Evolutionary conservation across 2,329 filamentous ascomycete genomes (phyloP).

Genomic region (Chalaropsis thielavioides): DNA sequence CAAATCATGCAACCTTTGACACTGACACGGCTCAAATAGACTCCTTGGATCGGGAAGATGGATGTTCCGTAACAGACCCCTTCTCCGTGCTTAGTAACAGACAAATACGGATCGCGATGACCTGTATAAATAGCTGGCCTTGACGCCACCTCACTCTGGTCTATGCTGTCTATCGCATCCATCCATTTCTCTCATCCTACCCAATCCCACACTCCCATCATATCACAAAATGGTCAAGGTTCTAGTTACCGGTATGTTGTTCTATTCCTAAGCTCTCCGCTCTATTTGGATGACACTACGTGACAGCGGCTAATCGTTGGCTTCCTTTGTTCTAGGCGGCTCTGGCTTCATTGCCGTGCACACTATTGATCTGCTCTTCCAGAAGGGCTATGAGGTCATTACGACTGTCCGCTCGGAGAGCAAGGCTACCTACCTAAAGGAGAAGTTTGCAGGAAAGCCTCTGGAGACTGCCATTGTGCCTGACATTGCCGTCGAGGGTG

Average conservation of each 20-base stretch:
- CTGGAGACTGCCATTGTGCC: slow-evolving; percentile 49
- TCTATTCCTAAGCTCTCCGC: background rate
- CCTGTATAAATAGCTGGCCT: background rate
- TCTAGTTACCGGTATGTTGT: slow-evolving; percentile 30
- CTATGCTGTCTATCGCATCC: too few relatives aligned
- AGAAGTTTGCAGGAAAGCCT: slow-evolving; percentile 32
- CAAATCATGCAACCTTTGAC: background rate
- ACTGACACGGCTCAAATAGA: background rate
- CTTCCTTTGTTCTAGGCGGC: slow-evolving; percentile 26
- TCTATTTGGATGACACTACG: background rate
- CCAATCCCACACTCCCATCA: background rate
- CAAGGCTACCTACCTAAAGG: slow-evolving; percentile 38
- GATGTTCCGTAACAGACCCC: background rate
- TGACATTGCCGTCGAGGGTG: slow-evolving; percentile 58
- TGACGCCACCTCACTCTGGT: too few relatives aligned
- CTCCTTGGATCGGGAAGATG: background rate
- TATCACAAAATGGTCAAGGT: slow-evolving; percentile 31
- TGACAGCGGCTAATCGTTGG: background rate
- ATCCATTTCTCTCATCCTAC: background rate
- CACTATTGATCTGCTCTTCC: slow-evolving; percentile 39
- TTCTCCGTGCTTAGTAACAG: background rate
- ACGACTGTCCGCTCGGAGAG: slow-evolving; percentile 42
- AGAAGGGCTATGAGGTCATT: slow-evolving; percentile 36
- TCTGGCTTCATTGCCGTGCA: slow-evolving; percentile 43
- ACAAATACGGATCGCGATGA: too few relatives aligned